These are phyloP conservation scores for Argentina anserina DNA, from an alignment of 306 rosid genomes.

Conservation along the genomic window DNA sequence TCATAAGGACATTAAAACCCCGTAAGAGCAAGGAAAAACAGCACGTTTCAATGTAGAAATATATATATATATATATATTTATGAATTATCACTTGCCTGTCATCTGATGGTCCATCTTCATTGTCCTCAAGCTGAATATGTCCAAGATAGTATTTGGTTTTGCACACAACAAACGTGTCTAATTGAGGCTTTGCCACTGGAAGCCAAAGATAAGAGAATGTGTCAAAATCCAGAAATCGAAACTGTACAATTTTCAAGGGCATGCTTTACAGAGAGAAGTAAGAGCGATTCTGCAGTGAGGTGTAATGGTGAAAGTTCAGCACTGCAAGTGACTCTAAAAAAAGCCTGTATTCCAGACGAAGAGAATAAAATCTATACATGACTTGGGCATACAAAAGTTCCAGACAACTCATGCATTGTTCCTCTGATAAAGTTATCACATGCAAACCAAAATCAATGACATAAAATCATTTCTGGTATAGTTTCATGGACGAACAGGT, in stretches of 20 bases:
- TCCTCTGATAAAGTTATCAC: not conserved
- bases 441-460: not conserved
- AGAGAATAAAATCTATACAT: not conserved
- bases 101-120: constrained; percentile 58
- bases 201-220: constrained; percentile 1
- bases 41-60: not conserved
- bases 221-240: not conserved
- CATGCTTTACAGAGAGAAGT: not conserved
- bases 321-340: not conserved
- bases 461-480: not conserved
- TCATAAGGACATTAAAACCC: constrained; percentile 3
- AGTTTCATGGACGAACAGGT: not conserved
- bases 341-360: not conserved
- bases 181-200: constrained; percentile 73
- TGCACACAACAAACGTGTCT: constrained; percentile 83
- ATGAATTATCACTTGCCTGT: constrained; percentile 48
- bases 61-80: no score
- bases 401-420: not conserved
- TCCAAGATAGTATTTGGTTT: constrained; percentile 70
- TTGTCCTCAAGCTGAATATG: constrained; percentile 81
- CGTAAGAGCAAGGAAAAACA: constrained; percentile 3
- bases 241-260: not conserved
- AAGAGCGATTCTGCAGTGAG: not conserved
- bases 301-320: not conserved
- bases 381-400: not conserved